phyloP scores from a whole-genome alignment of 331 rosid species.

The Prunus yedoensis region DNA sequence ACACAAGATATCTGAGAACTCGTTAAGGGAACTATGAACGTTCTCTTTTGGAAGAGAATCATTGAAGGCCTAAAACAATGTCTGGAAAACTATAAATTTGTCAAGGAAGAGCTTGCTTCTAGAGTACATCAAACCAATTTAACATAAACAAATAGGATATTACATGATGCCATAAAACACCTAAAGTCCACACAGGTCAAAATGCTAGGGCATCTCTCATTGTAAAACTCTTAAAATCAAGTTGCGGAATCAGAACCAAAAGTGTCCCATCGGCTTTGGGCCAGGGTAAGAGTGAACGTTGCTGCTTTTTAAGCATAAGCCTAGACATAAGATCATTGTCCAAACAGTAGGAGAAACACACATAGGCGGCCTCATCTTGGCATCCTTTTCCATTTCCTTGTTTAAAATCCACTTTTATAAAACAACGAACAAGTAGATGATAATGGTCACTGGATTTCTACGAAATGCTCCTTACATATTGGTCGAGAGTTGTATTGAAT shows the following conservation, averaged over 20 bases:
- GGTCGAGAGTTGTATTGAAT: slow-evolving; percentile 84
- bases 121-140: not conserved
- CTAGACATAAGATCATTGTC: not conserved
- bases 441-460: slow-evolving; percentile 30
- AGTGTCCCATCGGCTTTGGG: not conserved
- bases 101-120: not conserved
- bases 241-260: not conserved
- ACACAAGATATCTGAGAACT: not conserved
- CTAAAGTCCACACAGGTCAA: not conserved
- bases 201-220: not conserved
- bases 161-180: not conserved
- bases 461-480: slow-evolving; percentile 78
- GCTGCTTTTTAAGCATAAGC: not conserved
- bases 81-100: too few relatives aligned
- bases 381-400: not conserved
- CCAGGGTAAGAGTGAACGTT: not conserved
- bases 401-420: not conserved
- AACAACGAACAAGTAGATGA: not conserved
- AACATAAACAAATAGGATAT: not conserved
- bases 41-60: not conserved
- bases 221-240: not conserved
- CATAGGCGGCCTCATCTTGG: not conserved
- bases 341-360: not conserved
- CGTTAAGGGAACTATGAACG: not conserved
- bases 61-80: not conserved